Evolutionary conservation across 2,329 filamentous ascomycete species (phyloP), one percentile per base, ranked within the genome.

Genomic region (Calonectria leucothoes): DNA sequence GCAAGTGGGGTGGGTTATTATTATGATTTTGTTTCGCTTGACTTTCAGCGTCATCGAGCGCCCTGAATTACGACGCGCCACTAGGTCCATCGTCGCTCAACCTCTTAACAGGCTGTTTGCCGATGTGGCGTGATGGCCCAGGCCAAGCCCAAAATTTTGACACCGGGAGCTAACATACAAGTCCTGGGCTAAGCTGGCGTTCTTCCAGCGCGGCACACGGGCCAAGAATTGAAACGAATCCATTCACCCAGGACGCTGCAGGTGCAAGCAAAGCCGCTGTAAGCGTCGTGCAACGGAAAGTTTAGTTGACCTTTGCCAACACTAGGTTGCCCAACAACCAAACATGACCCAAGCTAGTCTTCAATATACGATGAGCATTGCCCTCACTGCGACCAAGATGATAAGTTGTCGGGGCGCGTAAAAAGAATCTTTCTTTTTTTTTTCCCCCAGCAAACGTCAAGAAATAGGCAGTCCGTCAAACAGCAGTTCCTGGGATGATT

Each of bases 121-220:
- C 39, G 66, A 48, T 29, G 55, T 68, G 51, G 66, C 66, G 51
- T 68, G 66, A 59, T 35, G 51, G 33, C 51, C 42, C 35, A 55
- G 66, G 27, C 48, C 48, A 55, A 49, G 48, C 33, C 64, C 55
- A 37, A 55, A 55, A 66, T 7, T 17, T 68, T 61, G 55, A 39
- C 55, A 61, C 35, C 55, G 33, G 55, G 33, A 61, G 37, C 55
- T 39, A 61, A 37, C 55, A 61, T 6, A 39, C 55, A 61, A 61
- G 55, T 61, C 14, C 17, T 23, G 11, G 23, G 11, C 33, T 61
- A 61, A 15, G 3, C 6, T 20, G 23, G 10, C 35, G n/a, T 61
- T 61, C 25, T 61, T 39, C 11, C 55, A 39, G 15, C 17, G 12
- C 35, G 23, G 55, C 23, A 39, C 55, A 27, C 49, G 65, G 65